These are phyloP conservation scores for Piper betle DNA, from an alignment of 164 flowering plant species.

Conservation along the genomic window DNA sequence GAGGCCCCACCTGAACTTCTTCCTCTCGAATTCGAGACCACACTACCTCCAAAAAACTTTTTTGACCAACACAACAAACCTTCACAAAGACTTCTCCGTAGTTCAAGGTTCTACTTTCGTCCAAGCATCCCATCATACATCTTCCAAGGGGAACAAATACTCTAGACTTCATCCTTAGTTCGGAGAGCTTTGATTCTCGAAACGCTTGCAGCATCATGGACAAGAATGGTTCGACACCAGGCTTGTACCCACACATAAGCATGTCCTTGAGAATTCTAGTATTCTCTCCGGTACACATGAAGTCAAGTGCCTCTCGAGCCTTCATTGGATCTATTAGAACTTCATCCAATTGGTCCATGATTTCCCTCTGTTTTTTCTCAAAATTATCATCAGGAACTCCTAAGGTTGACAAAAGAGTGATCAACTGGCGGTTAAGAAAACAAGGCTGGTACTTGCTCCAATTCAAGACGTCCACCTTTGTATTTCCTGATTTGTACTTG, in stretches of 20 bases:
- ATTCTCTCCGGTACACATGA: conserved; percentile 67
- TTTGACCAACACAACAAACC: conserved; percentile 22
- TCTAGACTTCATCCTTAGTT: conserved; percentile 46
- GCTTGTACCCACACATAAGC: conserved; percentile 70
- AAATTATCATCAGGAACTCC: conserved; percentile 58
- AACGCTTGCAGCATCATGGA: conserved; percentile 80
- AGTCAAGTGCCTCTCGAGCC: conserved; percentile 56
- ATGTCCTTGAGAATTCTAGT: conserved; percentile 58
- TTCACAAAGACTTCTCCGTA: conserved; percentile 89
- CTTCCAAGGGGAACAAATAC: conserved; percentile 58
- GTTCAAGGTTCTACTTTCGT: conserved; percentile 64
- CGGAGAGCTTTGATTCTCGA: conserved; percentile 54
- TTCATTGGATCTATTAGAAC: conserved; percentile 44
- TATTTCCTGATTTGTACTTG: conserved; percentile 51
- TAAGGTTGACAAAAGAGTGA: conserved; percentile 79
- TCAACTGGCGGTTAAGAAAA: conserved; percentile 68
- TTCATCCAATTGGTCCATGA: conserved; percentile 38
- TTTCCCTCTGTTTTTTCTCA: conserved; percentile 53
- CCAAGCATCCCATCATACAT: conserved; percentile 84
- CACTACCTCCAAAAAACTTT: conserved; percentile 7
- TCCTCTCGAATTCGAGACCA: background rate
- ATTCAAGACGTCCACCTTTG: conserved; percentile 54
- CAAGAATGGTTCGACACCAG: conserved; percentile 71
- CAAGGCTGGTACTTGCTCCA: conserved; percentile 79
- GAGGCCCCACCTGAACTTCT: conserved; percentile 6